Percentiles rank a stretch among this genome's conserved stretches.
These are phyloP conservation scores for Camelina neglecta DNA, from an alignment of 345 rosid genomes.

Conservation along the genomic window DNA sequence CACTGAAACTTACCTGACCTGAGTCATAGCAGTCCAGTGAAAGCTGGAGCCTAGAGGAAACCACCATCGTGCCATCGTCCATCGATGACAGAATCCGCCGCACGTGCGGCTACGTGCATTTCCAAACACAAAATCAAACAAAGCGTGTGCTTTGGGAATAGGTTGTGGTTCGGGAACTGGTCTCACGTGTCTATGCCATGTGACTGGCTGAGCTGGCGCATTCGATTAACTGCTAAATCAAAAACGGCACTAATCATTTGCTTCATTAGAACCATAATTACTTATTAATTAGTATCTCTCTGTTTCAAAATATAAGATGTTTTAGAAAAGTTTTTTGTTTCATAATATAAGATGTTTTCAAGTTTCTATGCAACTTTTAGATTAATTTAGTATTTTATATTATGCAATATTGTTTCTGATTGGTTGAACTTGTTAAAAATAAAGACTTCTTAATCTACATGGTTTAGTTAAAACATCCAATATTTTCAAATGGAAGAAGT, in stretches of 20 bases:
- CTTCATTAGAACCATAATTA: slow-evolving; percentile 35
- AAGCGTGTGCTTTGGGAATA: slow-evolving; percentile 28
- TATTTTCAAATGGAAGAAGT: too few relatives aligned
- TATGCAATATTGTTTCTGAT: too few relatives aligned
- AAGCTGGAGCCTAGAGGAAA: not conserved
- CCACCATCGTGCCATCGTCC: slow-evolving; percentile 15
- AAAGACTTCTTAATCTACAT: too few relatives aligned
- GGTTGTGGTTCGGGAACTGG: slow-evolving; percentile 40
- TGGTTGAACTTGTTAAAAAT: too few relatives aligned
- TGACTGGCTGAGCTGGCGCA: slow-evolving; percentile 70
- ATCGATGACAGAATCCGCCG: slow-evolving; percentile 28
- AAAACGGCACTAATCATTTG: slow-evolving; percentile 43
- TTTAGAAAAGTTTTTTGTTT: too few relatives aligned
- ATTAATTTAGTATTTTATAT: too few relatives aligned
- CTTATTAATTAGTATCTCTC: slow-evolving; percentile 6
- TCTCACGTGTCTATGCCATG: slow-evolving; percentile 50
- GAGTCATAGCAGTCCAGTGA: slow-evolving; percentile 33
- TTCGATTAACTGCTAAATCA: slow-evolving; percentile 52
- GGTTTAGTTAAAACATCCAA: too few relatives aligned
- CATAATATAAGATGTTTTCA: too few relatives aligned
- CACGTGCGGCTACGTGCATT: slow-evolving; percentile 57
- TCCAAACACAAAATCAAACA: slow-evolving; percentile 37
- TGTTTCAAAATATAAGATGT: too few relatives aligned
- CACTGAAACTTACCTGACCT: slow-evolving; percentile 16
- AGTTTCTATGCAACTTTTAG: too few relatives aligned